Percentiles rank a stretch among this genome's conserved stretches.
These are phyloP conservation scores for Phylloporus arenicola DNA, from an alignment of 768 basidiomycete genomes.

Conservation along the genomic window DNA sequence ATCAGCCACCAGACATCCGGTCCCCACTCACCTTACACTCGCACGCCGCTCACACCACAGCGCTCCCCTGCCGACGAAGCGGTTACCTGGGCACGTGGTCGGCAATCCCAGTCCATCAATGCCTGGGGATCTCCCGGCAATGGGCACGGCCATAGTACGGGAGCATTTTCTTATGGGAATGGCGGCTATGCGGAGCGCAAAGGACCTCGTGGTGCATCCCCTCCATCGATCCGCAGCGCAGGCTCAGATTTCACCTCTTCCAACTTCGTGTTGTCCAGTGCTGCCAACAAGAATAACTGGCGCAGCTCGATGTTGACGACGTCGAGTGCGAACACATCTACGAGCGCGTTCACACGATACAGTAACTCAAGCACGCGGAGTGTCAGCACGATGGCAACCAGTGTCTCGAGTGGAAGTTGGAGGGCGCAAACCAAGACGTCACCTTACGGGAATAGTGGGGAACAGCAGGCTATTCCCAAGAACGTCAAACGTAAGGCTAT, in stretches of 20 bases:
- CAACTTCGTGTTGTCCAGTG: constrained; percentile 53
- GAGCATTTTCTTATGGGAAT: constrained; percentile 9
- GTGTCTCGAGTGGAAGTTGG: constrained; percentile 72
- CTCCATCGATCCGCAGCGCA: constrained; percentile 53
- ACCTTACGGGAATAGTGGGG: constrained; percentile 14
- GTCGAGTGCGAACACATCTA: constrained; percentile 62
- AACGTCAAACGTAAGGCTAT: constrained; percentile 77
- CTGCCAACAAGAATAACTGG: constrained; percentile 50
- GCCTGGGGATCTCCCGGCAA: constrained; percentile 18
- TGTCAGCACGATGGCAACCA: constrained; percentile 76
- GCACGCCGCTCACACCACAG: constrained; percentile 28
- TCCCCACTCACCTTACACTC: constrained; percentile 22
- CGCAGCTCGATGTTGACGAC: constrained; percentile 70
- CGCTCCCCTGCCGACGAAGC: constrained; percentile 37
- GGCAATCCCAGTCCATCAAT: constrained; percentile 30
- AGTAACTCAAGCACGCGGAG: constrained; percentile 66
- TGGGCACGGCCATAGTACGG: constrained; percentile 7
- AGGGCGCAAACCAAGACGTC: constrained; percentile 39
- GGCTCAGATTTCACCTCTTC: constrained; percentile 47
- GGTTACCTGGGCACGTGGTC: constrained; percentile 47
- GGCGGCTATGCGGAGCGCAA: constrained; percentile 29
- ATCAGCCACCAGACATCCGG: constrained; percentile 10
- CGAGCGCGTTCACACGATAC: constrained; percentile 72
- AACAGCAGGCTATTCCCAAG: constrained; percentile 41
- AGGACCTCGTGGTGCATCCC: constrained; percentile 48